Percentiles rank a stretch among this genome's conserved stretches.
Evolutionary conservation across 805 yeast species (phyloP).

Genomic region (Alloascoidea africana): DNA sequence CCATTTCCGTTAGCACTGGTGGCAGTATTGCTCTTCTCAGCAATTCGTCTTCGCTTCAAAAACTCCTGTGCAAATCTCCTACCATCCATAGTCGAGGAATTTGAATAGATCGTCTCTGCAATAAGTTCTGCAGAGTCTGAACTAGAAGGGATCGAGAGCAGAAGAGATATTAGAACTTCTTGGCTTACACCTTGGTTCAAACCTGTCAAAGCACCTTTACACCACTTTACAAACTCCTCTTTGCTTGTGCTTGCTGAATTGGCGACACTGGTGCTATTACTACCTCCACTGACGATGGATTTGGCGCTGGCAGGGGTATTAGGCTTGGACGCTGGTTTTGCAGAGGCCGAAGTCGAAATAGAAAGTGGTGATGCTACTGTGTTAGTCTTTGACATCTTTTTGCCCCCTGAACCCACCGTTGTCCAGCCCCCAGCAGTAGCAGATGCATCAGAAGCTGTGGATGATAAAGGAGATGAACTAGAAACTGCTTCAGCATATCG

Average conservation of each 20-base stretch:
- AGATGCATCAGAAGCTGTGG: slow-evolving; percentile 7
- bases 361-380: slow-evolving; percentile 7
- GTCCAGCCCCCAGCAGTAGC: slow-evolving; percentile 13
- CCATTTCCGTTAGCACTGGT: slow-evolving; percentile 23
- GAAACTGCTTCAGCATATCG: slow-evolving; percentile 6
- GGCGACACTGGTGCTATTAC: slow-evolving; percentile 6
- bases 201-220: slow-evolving; percentile 21
- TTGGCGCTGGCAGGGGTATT: slow-evolving; percentile 2
- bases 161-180: slow-evolving; percentile 66
- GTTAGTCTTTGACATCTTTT: slow-evolving; percentile 32
- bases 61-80: slow-evolving; percentile 89
- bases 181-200: slow-evolving; percentile 63
- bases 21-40: slow-evolving; percentile 38
- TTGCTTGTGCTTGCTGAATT: slow-evolving; percentile 11
- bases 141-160: slow-evolving; percentile 66
- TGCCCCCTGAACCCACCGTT: slow-evolving; percentile 50
- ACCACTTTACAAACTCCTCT: slow-evolving; percentile 25
- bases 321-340: slow-evolving; percentile 9
- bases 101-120: slow-evolving; percentile 82
- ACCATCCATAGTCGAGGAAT: slow-evolving; percentile 86
- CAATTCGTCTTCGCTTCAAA: slow-evolving; percentile 55
- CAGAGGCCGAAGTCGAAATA: slow-evolving; percentile 7
- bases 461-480: slow-evolving; percentile 4
- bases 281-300: slow-evolving; percentile 4
- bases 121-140: slow-evolving; percentile 70